A percentile compares a stretch with the other conserved stretches of the same genome.
These are phyloP conservation scores for Tephrocybe sp. DNA, from an alignment of 768 basidiomycete species.

Conservation along the genomic window DNA sequence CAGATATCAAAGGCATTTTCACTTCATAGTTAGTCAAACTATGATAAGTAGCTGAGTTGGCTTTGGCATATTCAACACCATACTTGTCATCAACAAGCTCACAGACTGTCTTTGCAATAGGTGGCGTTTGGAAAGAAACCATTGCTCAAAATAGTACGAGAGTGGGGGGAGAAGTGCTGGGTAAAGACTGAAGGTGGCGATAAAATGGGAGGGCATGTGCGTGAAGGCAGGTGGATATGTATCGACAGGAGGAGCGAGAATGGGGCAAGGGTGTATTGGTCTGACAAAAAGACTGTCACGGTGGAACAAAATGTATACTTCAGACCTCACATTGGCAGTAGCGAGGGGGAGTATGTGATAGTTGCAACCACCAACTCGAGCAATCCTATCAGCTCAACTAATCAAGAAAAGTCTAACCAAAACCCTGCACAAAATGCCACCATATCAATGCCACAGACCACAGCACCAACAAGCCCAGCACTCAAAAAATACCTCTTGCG, in stretches of 20 bases:
- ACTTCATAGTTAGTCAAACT: no score
- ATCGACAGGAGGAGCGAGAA: constrained; percentile 21
- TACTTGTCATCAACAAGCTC: neutral
- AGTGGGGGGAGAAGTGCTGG: constrained; percentile 33
- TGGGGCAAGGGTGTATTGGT: constrained; percentile 32
- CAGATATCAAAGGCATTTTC: no score
- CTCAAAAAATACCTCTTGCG: neutral
- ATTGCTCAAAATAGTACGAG: constrained; percentile 22
- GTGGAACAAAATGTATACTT: constrained; percentile 28
- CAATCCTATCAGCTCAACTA: no score
- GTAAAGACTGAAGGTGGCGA: constrained; percentile 24
- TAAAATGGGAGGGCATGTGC: constrained; percentile 22
- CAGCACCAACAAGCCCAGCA: no score
- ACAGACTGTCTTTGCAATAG: no score
- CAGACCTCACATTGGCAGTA: constrained; percentile 13
- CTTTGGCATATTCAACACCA: neutral
- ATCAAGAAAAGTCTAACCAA: no score
- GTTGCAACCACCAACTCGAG: no score
- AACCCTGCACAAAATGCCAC: no score
- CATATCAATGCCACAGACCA: no score
- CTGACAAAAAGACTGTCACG: constrained; percentile 22
- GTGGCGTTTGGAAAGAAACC: constrained; percentile 26
- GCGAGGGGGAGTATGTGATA: constrained; percentile 25
- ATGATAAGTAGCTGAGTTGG: neutral
- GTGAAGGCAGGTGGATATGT: constrained; percentile 23